phyloP scores from a whole-genome alignment of 1,139 yeast genomes.

The Geotrichum citri-aurantii region DNA sequence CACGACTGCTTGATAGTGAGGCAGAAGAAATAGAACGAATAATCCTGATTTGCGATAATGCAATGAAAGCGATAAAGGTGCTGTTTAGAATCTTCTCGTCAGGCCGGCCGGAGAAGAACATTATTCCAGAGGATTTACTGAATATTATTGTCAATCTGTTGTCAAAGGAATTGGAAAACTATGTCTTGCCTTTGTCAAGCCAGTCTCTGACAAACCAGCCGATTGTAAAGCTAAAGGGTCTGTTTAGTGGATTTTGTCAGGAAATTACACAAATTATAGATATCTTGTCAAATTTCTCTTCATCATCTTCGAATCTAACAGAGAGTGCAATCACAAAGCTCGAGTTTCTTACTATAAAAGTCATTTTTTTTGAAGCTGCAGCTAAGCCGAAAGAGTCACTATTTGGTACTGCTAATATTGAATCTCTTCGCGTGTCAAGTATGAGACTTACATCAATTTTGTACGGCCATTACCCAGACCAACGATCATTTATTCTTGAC shows the following conservation, averaged over 20 bases:
- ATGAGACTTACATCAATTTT: constrained; percentile 38
- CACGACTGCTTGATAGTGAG: constrained; percentile 10
- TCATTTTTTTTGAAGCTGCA: constrained; percentile 35
- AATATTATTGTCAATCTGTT: constrained; percentile 41
- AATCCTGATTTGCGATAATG: constrained; percentile 25
- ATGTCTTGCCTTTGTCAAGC: constrained; percentile 29
- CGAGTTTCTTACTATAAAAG: constrained; percentile 44
- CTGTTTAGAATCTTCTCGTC: constrained; percentile 42
- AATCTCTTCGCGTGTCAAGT: constrained; percentile 35
- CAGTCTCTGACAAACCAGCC: constrained; percentile 8
- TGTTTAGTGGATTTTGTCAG: constrained; percentile 22
- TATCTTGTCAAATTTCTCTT: constrained; percentile 22
- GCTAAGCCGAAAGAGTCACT: constrained; percentile 31
- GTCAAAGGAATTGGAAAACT: constrained; percentile 37
- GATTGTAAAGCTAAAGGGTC: constrained; percentile 15
- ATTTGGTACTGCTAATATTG: constrained; percentile 32
- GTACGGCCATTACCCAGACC: constrained; percentile 35
- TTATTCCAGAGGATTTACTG: constrained; percentile 45
- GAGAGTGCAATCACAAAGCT: constrained; percentile 47
- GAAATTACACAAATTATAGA: constrained; percentile 21
- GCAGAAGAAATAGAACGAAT: constrained; percentile 8
- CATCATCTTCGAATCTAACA: constrained; percentile 31
- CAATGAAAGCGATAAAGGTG: constrained; percentile 40
- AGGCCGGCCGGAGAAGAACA: constrained; percentile 39
- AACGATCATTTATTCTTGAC: constrained; percentile 52